Conservation (phyloP, 78 protist genomes). For the Chrysochromulina tobinii region DNA sequence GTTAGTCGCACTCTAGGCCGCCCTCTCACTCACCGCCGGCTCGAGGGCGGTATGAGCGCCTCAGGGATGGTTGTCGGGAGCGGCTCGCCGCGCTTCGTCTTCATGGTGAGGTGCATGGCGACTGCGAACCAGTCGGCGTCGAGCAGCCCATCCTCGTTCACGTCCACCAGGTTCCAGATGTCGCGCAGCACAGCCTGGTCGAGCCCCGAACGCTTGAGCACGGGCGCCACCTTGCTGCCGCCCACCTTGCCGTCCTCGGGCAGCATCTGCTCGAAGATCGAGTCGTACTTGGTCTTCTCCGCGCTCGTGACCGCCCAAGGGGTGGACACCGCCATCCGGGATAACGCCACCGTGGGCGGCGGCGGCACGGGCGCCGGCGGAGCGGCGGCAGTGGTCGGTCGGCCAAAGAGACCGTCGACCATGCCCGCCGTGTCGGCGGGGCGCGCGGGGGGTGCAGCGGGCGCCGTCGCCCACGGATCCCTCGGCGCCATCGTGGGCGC, state of each 20-base stretch:
- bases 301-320: neutral
- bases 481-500: neutral
- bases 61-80: neutral
- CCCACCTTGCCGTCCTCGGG: neutral
- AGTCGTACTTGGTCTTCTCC: conserved; percentile 12
- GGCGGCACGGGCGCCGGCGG: neutral
- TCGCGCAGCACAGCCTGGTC: neutral
- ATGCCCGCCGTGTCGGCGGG: neutral
- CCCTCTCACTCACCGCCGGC: no score
- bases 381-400: no score
- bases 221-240: neutral
- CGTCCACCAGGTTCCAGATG: conserved; percentile 23
- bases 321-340: neutral
- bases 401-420: neutral
- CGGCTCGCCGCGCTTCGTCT: neutral
- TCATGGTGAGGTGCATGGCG: conserved; percentile 52
- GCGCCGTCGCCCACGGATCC: conserved; percentile 7
- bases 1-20: no score
- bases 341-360: neutral
- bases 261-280: conserved; percentile 6
- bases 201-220: neutral
- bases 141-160: conserved; percentile 54
- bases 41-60: neutral
- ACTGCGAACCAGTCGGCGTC: conserved; percentile 67
- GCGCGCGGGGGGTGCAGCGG: neutral